Percentiles rank a stretch among this genome's conserved stretches.
Evolutionary conservation across 371 early-diverging fungal genomes (phyloP).

Genomic region (Rhizopus stolonifer): DNA sequence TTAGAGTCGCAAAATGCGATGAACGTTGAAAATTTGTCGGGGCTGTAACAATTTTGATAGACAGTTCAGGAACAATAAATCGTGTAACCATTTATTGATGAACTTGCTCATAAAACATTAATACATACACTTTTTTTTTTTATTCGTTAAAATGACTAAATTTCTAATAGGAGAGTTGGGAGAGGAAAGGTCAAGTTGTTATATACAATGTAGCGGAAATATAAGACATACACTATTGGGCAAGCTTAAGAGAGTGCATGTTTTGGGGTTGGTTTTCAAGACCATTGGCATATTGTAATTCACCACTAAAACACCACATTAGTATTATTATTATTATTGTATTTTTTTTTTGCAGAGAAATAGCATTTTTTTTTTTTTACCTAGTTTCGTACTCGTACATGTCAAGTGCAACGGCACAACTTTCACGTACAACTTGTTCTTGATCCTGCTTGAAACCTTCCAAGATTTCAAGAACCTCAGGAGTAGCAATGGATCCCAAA

Average conservation of each 20-base stretch:
- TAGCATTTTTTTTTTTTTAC: neutral
- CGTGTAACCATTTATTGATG: no score
- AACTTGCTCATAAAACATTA: no score
- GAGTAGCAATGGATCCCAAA: constrained; percentile 97
- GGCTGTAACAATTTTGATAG: no score
- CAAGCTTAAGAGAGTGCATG: constrained; percentile 45
- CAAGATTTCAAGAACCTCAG: constrained; percentile 81
- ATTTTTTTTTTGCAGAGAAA: neutral
- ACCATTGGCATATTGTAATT: constrained; percentile 25
- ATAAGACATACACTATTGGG: constrained; percentile 1
- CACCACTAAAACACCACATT: constrained; percentile 20
- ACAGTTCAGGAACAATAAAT: no score
- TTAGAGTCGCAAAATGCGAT: no score
- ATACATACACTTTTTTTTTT: no score
- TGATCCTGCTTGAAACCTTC: constrained; percentile 71
- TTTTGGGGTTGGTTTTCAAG: constrained; percentile 28
- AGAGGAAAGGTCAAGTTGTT: neutral
- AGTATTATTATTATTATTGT: neutral
- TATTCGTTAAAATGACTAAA: no score
- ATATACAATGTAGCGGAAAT: neutral
- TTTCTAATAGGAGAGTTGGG: no score
- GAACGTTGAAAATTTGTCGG: no score
- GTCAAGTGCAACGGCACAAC: constrained; percentile 95
- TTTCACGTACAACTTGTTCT: constrained; percentile 93
- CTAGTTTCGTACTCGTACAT: constrained; percentile 93